Conservation (phyloP, 306 rosid species). For the Vigna trinervia region DNA sequence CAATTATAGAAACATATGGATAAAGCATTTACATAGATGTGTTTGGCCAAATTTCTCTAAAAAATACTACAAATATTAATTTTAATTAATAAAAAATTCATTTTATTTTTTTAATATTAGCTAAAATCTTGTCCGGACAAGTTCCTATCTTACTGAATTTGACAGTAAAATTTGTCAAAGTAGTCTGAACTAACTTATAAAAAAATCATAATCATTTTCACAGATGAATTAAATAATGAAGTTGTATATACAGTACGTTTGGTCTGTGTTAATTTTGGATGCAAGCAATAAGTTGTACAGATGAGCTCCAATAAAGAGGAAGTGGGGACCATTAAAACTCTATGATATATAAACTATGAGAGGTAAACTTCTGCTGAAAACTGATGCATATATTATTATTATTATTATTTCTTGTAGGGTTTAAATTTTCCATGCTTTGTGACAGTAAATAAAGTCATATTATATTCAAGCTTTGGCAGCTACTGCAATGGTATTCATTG, state of each 20-base stretch:
- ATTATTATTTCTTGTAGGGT: constrained; percentile 9
- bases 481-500: not conserved
- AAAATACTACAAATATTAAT: too few species aligned
- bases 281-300: not conserved
- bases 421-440: constrained; percentile 6
- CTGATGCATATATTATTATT: not conserved
- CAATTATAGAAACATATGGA: not conserved
- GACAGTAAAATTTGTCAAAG: not conserved
- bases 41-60: too few species aligned
- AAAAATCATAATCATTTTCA: not conserved
- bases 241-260: not conserved
- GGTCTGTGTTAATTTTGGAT: not conserved
- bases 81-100: too few species aligned
- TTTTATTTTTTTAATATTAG: too few species aligned
- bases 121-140: too few species aligned
- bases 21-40: not conserved
- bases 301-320: not conserved
- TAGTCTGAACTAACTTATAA: not conserved
- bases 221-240: not conserved
- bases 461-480: constrained; percentile 23
- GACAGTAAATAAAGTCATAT: constrained; percentile 17
- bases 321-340: constrained; percentile 12
- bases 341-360: constrained; percentile 2
- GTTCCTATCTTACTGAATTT: not conserved
- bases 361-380: not conserved